phyloP scores from a whole-genome alignment of 345 rosid genomes.

The Eucalyptus coolabah region DNA sequence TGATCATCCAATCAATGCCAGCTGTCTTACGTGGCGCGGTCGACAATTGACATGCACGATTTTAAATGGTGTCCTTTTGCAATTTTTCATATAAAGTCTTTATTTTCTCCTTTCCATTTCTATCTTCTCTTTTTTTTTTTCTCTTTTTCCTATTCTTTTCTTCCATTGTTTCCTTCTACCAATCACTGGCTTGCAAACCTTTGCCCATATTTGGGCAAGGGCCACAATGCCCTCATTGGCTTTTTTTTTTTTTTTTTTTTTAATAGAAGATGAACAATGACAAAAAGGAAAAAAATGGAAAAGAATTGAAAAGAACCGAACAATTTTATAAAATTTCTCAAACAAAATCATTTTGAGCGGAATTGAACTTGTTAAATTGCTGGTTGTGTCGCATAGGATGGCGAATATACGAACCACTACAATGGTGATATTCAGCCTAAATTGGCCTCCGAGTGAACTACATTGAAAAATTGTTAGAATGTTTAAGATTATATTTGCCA shows the following conservation, averaged over 20 bases:
- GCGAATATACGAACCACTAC: too few species aligned
- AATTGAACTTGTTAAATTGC: background rate
- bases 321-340: background rate
- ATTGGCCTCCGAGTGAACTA: rapidly evolving
- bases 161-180: background rate
- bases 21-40: rapidly evolving
- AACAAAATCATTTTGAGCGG: background rate
- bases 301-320: too few species aligned
- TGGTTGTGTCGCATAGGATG: rapidly evolving
- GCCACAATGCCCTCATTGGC: rapidly evolving
- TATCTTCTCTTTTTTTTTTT: too few species aligned
- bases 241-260: too few species aligned
- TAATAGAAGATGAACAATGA: background rate
- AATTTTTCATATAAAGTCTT: too few species aligned
- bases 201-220: background rate
- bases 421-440: background rate
- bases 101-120: background rate
- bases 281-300: background rate
- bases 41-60: background rate
- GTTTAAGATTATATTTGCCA: background rate
- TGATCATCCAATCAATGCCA: too few species aligned
- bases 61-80: background rate
- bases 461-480: too few species aligned
- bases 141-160: background rate
- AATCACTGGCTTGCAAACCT: background rate